phyloP scores from a whole-genome alignment of 805 yeast genomes.

The Candida awuae region DNA sequence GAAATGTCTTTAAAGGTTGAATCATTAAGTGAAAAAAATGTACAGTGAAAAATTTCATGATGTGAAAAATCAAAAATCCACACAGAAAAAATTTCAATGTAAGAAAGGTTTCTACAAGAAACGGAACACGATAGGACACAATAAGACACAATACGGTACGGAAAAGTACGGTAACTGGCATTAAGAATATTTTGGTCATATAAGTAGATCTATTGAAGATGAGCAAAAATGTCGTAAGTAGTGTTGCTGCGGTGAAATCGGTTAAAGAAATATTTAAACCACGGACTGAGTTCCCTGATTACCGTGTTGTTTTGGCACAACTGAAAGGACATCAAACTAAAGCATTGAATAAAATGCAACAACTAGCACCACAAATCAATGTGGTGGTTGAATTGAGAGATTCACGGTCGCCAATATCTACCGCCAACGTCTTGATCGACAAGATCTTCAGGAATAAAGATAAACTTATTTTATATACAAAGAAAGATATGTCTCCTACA shows the following conservation, averaged over 20 bases:
- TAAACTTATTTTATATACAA: constrained; percentile 66
- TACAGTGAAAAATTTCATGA: no score
- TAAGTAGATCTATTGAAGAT: no score
- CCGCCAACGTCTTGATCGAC: constrained; percentile 75
- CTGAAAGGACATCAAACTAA: constrained; percentile 88
- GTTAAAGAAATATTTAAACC: constrained; percentile 44
- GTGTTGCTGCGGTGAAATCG: neutral
- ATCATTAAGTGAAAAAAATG: no score
- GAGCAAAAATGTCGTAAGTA: neutral
- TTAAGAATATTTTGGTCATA: no score
- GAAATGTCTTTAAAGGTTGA: no score
- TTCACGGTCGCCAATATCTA: constrained; percentile 78
- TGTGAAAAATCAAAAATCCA: no score
- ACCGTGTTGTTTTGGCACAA: constrained; percentile 61
- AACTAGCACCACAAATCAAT: constrained; percentile 72
- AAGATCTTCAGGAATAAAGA: constrained; percentile 47
- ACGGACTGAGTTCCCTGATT: constrained; percentile 62
- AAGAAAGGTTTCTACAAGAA: no score
- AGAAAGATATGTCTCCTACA: constrained; percentile 54
- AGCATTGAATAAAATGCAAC: constrained; percentile 61
- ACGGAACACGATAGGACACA: no score
- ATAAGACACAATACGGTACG: no score
- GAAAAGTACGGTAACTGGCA: no score
- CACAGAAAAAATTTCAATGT: no score
- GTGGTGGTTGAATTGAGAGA: constrained; percentile 81